Base-by-base conservation (phyloP, 371 early-diverging fungal genomes). In the Catenaria anguillulae region DNA sequence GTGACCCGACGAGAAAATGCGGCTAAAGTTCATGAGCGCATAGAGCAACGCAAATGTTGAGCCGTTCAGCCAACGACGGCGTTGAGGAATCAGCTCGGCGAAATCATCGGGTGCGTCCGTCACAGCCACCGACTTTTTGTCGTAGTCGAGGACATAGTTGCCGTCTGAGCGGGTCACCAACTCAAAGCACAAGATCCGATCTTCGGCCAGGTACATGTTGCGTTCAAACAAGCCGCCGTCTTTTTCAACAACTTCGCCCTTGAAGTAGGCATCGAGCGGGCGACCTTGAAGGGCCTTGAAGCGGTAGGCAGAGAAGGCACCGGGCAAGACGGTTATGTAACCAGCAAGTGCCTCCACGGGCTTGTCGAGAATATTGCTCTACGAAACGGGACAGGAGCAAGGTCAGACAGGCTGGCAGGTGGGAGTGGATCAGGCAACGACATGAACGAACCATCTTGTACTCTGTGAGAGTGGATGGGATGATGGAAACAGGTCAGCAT, bases 301-400 rank as follows among this genome's bases (percentile, higher is more conserved):
- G 33, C 97, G 83, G 73, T 96, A 96, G 12, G 97, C 97, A 0
- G 91, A 90, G 73, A 96, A 96, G n/a, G 95, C 94, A 62, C 94
- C 94, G 19, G 93, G 93, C 45, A 93, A 77, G 60, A 96, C 97
- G 0, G 91, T 87, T 68, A 96, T 94, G 70, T 90, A 93, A 19
- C 97, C 97, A 77, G 91, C 91, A n/a, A 91, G 86, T 5, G 90
- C 89, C 29, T 96, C 97, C 19, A 96, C 75, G 2, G 95, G 95
- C 74, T 96, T 96, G 76, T 96, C 97, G 21, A 96, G 76, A 69
- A 96, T 94, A 70, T 96, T 96, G 65, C 88, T n/a, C n/a, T n/a
- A n/a, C n/a, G n/a, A n/a, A n/a, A n/a, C n/a, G n/a, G n/a, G n/a
- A n/a, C n/a, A n/a, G n/a, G n/a, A n/a, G n/a, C n/a, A n/a, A n/a